Evolutionary conservation across 257 asterid genomes (phyloP).

Genomic region (Hygrophila difformis): DNA sequence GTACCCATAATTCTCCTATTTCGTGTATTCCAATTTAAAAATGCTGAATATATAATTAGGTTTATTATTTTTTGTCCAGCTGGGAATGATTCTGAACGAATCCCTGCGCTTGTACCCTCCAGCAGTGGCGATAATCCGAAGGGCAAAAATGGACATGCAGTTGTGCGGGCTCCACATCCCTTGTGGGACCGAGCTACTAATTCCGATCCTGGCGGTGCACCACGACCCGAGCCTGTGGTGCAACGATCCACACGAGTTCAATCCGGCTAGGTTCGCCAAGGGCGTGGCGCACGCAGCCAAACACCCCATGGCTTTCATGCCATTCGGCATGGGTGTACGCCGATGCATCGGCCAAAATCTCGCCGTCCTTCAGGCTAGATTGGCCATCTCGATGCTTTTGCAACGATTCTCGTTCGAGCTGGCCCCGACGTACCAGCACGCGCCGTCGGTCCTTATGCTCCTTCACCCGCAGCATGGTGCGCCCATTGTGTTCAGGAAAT

Average conservation of each 20-base stretch:
- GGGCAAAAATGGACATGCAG: conserved; percentile 46
- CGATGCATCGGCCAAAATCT: conserved; percentile 85
- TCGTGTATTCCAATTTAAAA: no score
- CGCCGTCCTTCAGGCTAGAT: conserved; percentile 69
- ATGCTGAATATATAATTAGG: no score
- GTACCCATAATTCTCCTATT: no score
- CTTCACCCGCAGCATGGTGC: conserved; percentile 83
- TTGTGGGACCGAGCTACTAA: conserved; percentile 57
- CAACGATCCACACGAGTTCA: conserved; percentile 64
- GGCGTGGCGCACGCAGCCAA: conserved; percentile 65
- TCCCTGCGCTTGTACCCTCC: conserved; percentile 82
- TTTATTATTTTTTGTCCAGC: conserved; percentile 35
- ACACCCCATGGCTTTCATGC: conserved; percentile 75
- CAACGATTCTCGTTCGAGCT: conserved; percentile 65
- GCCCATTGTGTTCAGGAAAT: conserved; percentile 63
- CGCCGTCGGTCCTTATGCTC: conserved; percentile 67
- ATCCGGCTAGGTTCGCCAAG: conserved; percentile 67
- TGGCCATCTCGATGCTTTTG: conserved; percentile 63
- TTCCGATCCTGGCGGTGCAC: conserved; percentile 81
- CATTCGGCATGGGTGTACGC: conserved; percentile 78
- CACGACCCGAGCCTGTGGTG: conserved; percentile 77
- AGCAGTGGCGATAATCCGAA: conserved; percentile 62
- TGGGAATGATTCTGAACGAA: conserved; percentile 77
- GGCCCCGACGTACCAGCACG: conserved; percentile 61
- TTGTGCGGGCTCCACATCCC: conserved; percentile 55